These are phyloP conservation scores for Ceratocystis cacaofunesta DNA, from an alignment of 2,329 filamentous ascomycete genomes.

Conservation along the genomic window DNA sequence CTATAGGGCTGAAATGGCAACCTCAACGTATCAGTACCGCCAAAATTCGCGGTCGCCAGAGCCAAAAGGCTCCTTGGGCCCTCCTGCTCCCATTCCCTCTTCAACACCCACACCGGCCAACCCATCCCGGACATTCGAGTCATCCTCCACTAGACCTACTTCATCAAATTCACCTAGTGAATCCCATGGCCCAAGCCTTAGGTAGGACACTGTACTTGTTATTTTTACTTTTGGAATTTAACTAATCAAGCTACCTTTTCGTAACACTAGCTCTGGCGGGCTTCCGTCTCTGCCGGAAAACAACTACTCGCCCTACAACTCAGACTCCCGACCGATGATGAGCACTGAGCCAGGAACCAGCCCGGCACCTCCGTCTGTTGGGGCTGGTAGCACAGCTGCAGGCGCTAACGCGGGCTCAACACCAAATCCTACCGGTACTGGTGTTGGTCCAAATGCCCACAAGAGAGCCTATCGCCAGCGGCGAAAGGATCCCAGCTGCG, in stretches of 20 bases:
- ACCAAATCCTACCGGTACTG: background rate
- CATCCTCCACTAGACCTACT: constrained; percentile 9
- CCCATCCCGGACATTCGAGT: constrained; percentile 6
- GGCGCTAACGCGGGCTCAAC: background rate
- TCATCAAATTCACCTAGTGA: constrained; percentile 13
- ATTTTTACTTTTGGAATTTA: background rate
- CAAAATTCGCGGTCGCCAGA: constrained; percentile 14
- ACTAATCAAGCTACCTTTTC: background rate
- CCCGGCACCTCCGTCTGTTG: constrained; percentile 12
- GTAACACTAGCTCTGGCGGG: background rate
- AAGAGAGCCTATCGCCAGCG: constrained; percentile 91
- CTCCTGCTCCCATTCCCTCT: constrained; percentile 5
- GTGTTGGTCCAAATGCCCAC: constrained; percentile 35
- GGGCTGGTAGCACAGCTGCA: background rate
- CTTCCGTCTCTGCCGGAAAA: constrained; percentile 8
- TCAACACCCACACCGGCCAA: constrained; percentile 7
- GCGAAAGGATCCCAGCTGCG: constrained; percentile 91
- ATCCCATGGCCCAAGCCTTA: constrained; percentile 11
- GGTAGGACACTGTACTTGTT: constrained; percentile 2
- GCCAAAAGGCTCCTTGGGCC: constrained; percentile 8
- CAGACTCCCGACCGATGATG: constrained; percentile 13
- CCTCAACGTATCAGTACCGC: constrained; percentile 6
- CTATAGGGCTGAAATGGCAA: constrained; percentile 7
- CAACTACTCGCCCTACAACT: constrained; percentile 9
- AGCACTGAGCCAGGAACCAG: constrained; percentile 12